phyloP scores from a whole-genome alignment of 148 eudicot species.

The Vaccinium corymbosum region DNA sequence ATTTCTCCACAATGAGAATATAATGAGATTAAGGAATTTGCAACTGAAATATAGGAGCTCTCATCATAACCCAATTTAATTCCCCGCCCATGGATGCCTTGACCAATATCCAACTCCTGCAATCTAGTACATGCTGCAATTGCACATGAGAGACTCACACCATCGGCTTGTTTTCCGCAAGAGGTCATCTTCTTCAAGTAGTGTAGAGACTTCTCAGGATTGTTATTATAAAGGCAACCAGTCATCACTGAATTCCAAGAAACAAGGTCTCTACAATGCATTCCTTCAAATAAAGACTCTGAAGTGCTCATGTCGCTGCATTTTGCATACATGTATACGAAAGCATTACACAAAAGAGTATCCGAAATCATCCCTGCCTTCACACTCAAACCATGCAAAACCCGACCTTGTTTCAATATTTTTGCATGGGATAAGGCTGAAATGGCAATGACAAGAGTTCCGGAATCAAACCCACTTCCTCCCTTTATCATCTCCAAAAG shows the following conservation, averaged over 20 bases:
- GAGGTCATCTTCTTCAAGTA: slow-evolving; percentile 32
- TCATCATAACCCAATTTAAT: slow-evolving; percentile 36
- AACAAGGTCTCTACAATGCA: slow-evolving; percentile 30
- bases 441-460: slow-evolving; percentile 35
- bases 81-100: slow-evolving; percentile 32
- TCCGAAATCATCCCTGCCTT: slow-evolving; percentile 36
- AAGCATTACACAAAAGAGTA: slow-evolving; percentile 29
- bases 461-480: slow-evolving; percentile 29
- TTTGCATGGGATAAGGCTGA: slow-evolving; percentile 23
- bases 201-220: slow-evolving; percentile 29
- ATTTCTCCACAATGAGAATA: slow-evolving; percentile 30
- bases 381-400: slow-evolving; percentile 37
- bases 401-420: slow-evolving; percentile 22
- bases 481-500: slow-evolving; percentile 30
- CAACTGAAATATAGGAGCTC: slow-evolving; percentile 25
- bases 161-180: slow-evolving; percentile 23
- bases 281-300: slow-evolving; percentile 23
- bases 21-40: slow-evolving; percentile 42
- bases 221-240: slow-evolving; percentile 35
- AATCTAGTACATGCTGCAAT: slow-evolving; percentile 39
- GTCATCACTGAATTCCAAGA: slow-evolving; percentile 44
- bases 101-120: slow-evolving; percentile 28
- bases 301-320: slow-evolving; percentile 41
- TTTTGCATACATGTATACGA: slow-evolving; percentile 43
- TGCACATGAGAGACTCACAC: slow-evolving; percentile 40